Conservation (phyloP, 2,329 filamentous ascomycete species). For the Neofusicoccum sp. region DNA sequence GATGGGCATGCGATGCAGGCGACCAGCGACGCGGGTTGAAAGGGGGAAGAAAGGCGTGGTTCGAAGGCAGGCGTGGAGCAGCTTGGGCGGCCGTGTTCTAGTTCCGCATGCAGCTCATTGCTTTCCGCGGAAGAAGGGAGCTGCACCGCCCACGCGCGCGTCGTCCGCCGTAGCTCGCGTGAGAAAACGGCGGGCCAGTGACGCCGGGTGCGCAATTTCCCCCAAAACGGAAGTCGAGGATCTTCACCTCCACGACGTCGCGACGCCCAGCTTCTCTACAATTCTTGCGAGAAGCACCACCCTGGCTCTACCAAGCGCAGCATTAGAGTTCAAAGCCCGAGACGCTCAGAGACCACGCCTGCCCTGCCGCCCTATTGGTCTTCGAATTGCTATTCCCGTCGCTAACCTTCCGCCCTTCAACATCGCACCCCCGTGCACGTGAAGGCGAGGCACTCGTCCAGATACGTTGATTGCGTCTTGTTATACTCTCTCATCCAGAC, state of each 20-base stretch:
- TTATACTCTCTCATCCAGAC: too few relatives aligned
- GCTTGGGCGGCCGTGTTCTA: background rate
- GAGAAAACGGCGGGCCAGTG: background rate
- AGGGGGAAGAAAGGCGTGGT: background rate
- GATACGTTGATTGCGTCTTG: too few relatives aligned
- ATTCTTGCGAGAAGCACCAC: too few relatives aligned
- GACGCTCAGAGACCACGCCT: too few relatives aligned
- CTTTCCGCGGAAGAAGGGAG: conserved; percentile 10
- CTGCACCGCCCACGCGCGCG: background rate
- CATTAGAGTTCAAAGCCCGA: too few relatives aligned
- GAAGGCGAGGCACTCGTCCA: too few relatives aligned
- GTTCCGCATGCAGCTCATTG: conserved; percentile 9
- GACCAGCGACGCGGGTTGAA: background rate
- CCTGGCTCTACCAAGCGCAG: too few relatives aligned
- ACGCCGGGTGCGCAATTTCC: background rate
- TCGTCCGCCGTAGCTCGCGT: background rate
- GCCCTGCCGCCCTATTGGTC: too few relatives aligned
- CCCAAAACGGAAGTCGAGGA: background rate
- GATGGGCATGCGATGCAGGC: background rate
- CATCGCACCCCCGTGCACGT: too few relatives aligned
- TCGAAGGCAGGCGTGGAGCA: background rate
- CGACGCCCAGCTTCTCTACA: too few relatives aligned
- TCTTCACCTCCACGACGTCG: background rate
- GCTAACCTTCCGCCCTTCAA: too few relatives aligned
- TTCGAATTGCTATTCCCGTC: too few relatives aligned